phyloP scores from a whole-genome alignment of 2,329 filamentous ascomycete genomes.

The Botrytis fabae region DNA sequence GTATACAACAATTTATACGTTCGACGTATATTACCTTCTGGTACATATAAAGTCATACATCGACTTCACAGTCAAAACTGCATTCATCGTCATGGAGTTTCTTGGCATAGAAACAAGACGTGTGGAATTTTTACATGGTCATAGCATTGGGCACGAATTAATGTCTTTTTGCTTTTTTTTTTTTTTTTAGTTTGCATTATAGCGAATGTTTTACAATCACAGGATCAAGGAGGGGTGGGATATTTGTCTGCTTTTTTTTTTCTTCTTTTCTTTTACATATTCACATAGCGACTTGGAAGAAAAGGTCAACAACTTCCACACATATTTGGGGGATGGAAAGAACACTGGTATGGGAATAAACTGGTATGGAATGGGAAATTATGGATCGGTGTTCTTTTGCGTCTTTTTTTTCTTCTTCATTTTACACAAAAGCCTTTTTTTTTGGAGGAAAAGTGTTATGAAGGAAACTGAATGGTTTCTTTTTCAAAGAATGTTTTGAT shows the following conservation, averaged over 20 bases:
- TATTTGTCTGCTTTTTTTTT: constrained; percentile 20
- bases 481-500: constrained; percentile 29
- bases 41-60: constrained; percentile 34
- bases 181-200: constrained; percentile 31
- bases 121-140: constrained; percentile 26
- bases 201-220: constrained; percentile 21
- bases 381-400: constrained; percentile 13
- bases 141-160: constrained; percentile 31
- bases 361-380: constrained; percentile 16
- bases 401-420: background rate
- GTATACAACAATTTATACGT: constrained; percentile 33
- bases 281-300: constrained; percentile 16
- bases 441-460: constrained; percentile 27
- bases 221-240: constrained; percentile 3
- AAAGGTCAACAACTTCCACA: background rate
- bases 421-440: constrained; percentile 22
- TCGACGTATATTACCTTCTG: constrained; percentile 31
- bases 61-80: constrained; percentile 38
- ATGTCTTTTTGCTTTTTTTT: constrained; percentile 34
- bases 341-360: constrained; percentile 15
- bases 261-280: constrained; percentile 16
- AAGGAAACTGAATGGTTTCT: constrained; percentile 22
- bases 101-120: constrained; percentile 36
- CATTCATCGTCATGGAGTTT: constrained; percentile 36
- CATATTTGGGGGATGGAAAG: constrained; percentile 15